Conservation (phyloP, 495 filamentous ascomycete species). For the Daldinia decipiens region DNA sequence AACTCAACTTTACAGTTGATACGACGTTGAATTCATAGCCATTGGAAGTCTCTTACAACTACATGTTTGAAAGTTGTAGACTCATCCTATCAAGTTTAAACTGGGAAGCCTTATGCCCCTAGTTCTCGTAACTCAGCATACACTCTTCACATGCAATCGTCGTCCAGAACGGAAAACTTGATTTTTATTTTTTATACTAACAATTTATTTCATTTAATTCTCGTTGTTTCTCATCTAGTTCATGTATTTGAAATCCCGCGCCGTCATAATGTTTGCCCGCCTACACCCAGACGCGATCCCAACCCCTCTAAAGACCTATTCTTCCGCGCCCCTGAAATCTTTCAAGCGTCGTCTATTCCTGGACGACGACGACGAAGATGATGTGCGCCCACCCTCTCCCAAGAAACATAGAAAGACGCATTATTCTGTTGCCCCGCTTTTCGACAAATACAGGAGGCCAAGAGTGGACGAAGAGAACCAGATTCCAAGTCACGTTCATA, state of each 20-base stretch:
- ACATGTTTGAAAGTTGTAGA: background rate
- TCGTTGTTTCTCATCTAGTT: background rate
- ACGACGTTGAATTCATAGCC: too few species aligned
- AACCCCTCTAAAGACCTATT: conserved; percentile 16
- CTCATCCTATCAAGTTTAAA: background rate
- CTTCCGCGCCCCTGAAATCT: background rate
- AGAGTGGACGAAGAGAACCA: conserved; percentile 12
- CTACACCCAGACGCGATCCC: conserved; percentile 14
- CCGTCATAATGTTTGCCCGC: conserved; percentile 28
- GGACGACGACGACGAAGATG: conserved; percentile 26
- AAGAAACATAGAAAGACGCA: conserved; percentile 32
- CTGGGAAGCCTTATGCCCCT: background rate
- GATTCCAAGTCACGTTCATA: background rate
- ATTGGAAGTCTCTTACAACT: background rate
- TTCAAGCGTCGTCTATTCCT: conserved; percentile 26
- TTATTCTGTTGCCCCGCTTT: conserved; percentile 32
- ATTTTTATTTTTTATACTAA: background rate
- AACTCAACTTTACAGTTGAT: too few species aligned
- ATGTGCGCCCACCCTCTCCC: conserved; percentile 7
- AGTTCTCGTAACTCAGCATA: background rate
- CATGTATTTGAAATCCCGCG: background rate
- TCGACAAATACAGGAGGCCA: conserved; percentile 34
- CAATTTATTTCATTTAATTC: background rate
- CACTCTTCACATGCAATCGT: background rate
- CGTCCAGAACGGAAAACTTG: background rate